A percentile compares a stretch with the other conserved stretches of the same genome.
Evolutionary conservation across 768 basidiomycete species (phyloP).

Genomic region (Collybiopsis luxurians): DNA sequence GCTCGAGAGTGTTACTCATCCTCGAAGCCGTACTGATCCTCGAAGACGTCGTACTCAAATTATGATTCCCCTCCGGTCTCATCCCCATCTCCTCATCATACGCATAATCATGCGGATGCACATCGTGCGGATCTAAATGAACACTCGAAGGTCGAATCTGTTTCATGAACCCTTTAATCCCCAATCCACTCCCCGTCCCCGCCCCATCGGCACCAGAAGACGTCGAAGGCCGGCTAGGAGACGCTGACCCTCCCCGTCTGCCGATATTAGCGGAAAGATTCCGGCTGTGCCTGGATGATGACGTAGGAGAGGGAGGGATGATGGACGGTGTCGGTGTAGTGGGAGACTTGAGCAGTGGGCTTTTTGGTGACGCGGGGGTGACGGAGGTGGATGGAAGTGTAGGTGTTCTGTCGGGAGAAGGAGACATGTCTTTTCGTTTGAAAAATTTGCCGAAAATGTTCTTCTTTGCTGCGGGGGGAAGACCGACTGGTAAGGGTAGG

Average conservation of each 20-base stretch:
- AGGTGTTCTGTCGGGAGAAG: slow-evolving; percentile 9
- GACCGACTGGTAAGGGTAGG: slow-evolving; percentile 18
- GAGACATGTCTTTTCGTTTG: slow-evolving; percentile 45
- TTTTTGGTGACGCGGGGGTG: background rate
- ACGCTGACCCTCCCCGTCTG: background rate
- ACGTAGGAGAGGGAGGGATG: slow-evolving; percentile 21
- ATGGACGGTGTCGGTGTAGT: slow-evolving; percentile 25
- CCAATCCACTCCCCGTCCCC: too few species aligned
- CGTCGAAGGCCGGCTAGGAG: slow-evolving; percentile 1
- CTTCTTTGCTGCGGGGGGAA: slow-evolving; percentile 40
- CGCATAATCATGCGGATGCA: background rate
- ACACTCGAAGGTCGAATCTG: background rate
- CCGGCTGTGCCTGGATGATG: background rate
- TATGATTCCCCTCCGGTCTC: background rate
- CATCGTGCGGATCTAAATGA: background rate
- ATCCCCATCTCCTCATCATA: background rate
- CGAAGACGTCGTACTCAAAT: slow-evolving; percentile 9
- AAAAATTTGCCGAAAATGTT: slow-evolving; percentile 75
- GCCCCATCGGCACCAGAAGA: background rate
- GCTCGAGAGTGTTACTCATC: background rate
- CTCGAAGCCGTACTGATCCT: slow-evolving; percentile 6
- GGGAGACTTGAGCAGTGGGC: slow-evolving; percentile 13
- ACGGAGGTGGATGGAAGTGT: background rate
- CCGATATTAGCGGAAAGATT: background rate
- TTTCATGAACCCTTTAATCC: background rate